Evolutionary conservation across 148 eudicot species (phyloP), one percentile per base, ranked within the genome.

Genomic region (Arctostaphylos glauca): DNA sequence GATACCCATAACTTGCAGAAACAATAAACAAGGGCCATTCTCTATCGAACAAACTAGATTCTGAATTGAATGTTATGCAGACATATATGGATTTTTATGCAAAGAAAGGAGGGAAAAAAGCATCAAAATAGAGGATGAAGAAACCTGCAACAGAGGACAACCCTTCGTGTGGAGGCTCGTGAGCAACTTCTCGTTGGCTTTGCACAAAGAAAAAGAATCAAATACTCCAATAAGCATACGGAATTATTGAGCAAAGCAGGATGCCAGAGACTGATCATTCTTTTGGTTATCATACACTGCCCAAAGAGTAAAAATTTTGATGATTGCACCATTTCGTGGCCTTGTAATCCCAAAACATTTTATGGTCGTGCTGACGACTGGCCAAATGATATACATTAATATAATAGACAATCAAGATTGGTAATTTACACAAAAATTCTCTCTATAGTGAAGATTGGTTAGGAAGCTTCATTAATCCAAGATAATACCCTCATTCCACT

Each of bases 111-210:
- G 54, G 48, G 19, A 9, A 4, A 9, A 47, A 82, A 31, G 31
- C 47, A 4, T 19, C 62, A 80, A 47, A 73, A 15, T 3, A n/a
- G 10, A 50, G 38, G 23, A 58, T 82, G 81, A 82, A 64, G 76
- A 83, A 80, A 93, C 97, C 98, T 95, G 94, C 88, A 66, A 93
- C 87, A 21, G 91, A 85, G 76, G 92, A 72, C 83, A 87, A 48
- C 86, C 87, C 84, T 83, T 87, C 92, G 46, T 90, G 83, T 75
- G 90, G 82, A 85, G 87, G 85, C 76, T 79, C 86, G 49, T 82
- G 81, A 55, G 88, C 92, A 86, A 84, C 91, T 79, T 90, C 93
- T 77, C 86, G 87, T 87, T 90, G 91, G 86, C 97, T 93, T 79
- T 82, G 81, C 73, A 83, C 68, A 75, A 77, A 78, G 5, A 79